Evolutionary conservation across 306 rosid genomes (phyloP), one percentile per base, ranked within the genome.

Genomic region (Elaeagnus macrophylla): DNA sequence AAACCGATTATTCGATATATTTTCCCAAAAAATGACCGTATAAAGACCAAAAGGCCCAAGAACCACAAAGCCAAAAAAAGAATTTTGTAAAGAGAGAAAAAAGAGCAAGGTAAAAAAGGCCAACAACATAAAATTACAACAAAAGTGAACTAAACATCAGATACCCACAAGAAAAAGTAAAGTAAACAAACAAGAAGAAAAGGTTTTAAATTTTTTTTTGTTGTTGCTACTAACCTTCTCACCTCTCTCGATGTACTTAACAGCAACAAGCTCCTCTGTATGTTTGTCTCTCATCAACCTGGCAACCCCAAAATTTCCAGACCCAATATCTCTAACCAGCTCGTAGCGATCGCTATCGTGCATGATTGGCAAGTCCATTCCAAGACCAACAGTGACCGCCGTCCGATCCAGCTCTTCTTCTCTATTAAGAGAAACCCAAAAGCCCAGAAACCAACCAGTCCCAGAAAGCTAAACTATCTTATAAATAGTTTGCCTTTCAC

Each of bases 241-340:
- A 79, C 97, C 97, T 78, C 97, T 77, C 86, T 90, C 95, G 74
- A 90, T 86, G 77, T 90, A 90, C 75, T 90, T 86, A 25, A 83
- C 97, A 10, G 97, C 97, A 62, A 86, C 97, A 61, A 86, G 95
- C 72, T 90, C 84, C 8, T 81, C 95, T 1, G 84, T 90, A 50
- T 79, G 88, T 65, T 77, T 86, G 57, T 90, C 97, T 68, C 95
- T 86, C 91, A 90, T 90, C 40, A 83, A 78, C 79, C 97, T 80
- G 0, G 97, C 95, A 0, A 90, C 89, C 37, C 97, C 97, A 20
- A 90, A 90, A 69, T 90, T 86, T 0, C 97, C 97, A 6, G 95
- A 78, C 49, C 95, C 97, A 62, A 90, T 90, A 70, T 90, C 95
- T 5, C 79, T 73, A 25, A 86, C 88, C 7, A 90, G 83, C 71